These are phyloP conservation scores for Penicillium herquei DNA, from an alignment of 495 filamentous ascomycete genomes.

Conservation along the genomic window DNA sequence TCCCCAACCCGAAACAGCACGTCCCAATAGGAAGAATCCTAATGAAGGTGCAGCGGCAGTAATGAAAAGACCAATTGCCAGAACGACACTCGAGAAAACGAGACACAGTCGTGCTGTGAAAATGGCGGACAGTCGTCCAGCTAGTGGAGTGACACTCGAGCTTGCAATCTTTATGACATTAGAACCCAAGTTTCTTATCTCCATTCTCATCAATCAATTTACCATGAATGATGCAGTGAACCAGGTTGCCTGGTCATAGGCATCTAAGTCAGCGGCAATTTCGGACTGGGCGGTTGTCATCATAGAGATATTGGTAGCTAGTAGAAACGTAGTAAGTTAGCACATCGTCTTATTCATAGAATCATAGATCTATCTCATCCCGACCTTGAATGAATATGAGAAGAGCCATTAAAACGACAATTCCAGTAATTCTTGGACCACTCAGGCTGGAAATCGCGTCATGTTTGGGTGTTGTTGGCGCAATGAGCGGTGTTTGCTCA, in stretches of 20 bases:
- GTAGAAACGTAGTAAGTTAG: not conserved
- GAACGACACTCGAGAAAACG: conserved; percentile 51
- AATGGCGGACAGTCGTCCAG: conserved; percentile 63
- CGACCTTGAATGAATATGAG: conserved; percentile 28
- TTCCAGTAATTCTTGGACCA: conserved; percentile 10
- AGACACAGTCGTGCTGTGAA: conserved; percentile 64
- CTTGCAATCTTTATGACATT: conserved; percentile 54
- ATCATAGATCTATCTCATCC: not conserved
- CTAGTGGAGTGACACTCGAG: conserved; percentile 63
- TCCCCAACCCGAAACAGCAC: conserved; percentile 62
- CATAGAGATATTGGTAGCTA: conserved; percentile 71
- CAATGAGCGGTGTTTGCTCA: conserved; percentile 26
- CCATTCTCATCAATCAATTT: conserved; percentile 1
- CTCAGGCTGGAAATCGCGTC: conserved; percentile 8
- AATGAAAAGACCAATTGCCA: conserved; percentile 61
- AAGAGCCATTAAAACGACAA: conserved; percentile 18
- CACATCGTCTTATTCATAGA: not conserved
- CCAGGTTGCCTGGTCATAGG: conserved; percentile 70
- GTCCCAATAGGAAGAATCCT: conserved; percentile 61
- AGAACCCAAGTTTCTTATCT: not conserved
- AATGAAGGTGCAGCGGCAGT: conserved; percentile 57
- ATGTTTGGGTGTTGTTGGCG: conserved; percentile 4
- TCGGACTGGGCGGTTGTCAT: conserved; percentile 72
- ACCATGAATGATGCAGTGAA: conserved; percentile 69
- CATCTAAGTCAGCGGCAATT: conserved; percentile 69